Percentiles rank a stretch among this genome's conserved stretches.
Evolutionary conservation across 1,139 yeast genomes (phyloP).

Genomic region (Hanseniaspora gamundiae): DNA sequence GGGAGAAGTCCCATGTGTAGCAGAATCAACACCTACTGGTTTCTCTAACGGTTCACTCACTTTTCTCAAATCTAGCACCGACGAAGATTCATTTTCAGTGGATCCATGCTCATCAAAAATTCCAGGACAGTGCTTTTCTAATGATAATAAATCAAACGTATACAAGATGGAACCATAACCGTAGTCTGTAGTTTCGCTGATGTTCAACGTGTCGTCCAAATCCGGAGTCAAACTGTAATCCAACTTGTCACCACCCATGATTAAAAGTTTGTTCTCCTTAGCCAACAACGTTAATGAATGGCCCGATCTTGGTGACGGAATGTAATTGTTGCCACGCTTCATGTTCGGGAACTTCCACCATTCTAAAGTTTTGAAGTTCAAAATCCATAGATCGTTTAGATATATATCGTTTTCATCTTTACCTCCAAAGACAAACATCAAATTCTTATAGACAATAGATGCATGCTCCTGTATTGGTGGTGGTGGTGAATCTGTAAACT

Average conservation of each 20-base stretch:
- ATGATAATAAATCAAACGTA: slow-evolving; percentile 40
- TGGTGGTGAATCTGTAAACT: slow-evolving; percentile 47
- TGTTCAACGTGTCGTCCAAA: slow-evolving; percentile 25
- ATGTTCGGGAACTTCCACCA: slow-evolving; percentile 54
- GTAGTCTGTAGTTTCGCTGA: slow-evolving; percentile 34
- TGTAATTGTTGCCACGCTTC: slow-evolving; percentile 22
- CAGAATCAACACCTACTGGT: too few species aligned
- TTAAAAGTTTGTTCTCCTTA: slow-evolving; percentile 53
- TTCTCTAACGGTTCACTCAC: neutral
- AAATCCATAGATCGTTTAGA: slow-evolving; percentile 56
- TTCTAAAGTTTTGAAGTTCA: slow-evolving; percentile 57
- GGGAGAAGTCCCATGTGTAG: too few species aligned
- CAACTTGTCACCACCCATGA: slow-evolving; percentile 88
- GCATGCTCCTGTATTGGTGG: slow-evolving; percentile 90
- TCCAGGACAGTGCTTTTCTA: slow-evolving; percentile 26
- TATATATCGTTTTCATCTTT: slow-evolving; percentile 67
- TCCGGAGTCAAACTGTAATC: slow-evolving; percentile 31
- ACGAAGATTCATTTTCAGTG: neutral
- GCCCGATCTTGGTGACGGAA: slow-evolving; percentile 87
- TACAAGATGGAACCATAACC: slow-evolving; percentile 50
- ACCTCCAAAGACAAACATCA: slow-evolving; percentile 85
- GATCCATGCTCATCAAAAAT: slow-evolving; percentile 14
- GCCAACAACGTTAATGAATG: slow-evolving; percentile 69
- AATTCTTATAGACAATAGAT: slow-evolving; percentile 65
- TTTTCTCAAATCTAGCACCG: neutral